phyloP scores from a whole-genome alignment of 495 filamentous ascomycete genomes.

The Lentithecium fluviatile region DNA sequence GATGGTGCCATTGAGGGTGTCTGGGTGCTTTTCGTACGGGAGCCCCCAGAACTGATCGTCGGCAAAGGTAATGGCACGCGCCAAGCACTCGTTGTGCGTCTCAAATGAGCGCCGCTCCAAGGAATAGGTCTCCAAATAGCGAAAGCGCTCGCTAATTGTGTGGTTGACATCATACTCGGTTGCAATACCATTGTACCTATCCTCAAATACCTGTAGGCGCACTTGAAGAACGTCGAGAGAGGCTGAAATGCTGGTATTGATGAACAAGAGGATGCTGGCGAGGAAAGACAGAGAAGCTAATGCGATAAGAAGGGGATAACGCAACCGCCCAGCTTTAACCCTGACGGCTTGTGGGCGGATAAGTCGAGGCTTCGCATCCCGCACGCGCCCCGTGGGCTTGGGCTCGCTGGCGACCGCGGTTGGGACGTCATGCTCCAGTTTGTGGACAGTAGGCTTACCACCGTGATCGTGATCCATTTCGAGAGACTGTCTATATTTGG shows the following conservation, averaged over 20 bases:
- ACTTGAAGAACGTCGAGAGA: not conserved
- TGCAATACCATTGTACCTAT: not conserved
- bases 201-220: not conserved
- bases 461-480: too few species aligned
- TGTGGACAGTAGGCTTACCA: too few species aligned
- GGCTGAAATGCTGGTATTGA: not conserved
- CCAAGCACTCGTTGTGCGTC: slow-evolving; percentile 10
- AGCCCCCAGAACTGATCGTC: not conserved
- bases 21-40: not conserved
- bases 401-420: too few species aligned
- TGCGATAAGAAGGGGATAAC: not conserved
- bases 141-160: not conserved
- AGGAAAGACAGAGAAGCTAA: not conserved
- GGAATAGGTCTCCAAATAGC: not conserved
- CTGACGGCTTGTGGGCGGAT: not conserved
- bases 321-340: not conserved
- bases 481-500: too few species aligned
- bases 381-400: too few species aligned
- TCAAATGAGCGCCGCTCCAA: not conserved
- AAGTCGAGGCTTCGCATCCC: not conserved
- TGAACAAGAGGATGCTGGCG: not conserved
- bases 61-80: slow-evolving; percentile 2
- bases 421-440: too few species aligned
- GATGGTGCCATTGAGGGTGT: not conserved
- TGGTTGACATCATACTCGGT: not conserved